These are phyloP conservation scores for Chernovozyma sophiae-reginae DNA, from an alignment of 1,139 yeast genomes.

Conservation along the genomic window DNA sequence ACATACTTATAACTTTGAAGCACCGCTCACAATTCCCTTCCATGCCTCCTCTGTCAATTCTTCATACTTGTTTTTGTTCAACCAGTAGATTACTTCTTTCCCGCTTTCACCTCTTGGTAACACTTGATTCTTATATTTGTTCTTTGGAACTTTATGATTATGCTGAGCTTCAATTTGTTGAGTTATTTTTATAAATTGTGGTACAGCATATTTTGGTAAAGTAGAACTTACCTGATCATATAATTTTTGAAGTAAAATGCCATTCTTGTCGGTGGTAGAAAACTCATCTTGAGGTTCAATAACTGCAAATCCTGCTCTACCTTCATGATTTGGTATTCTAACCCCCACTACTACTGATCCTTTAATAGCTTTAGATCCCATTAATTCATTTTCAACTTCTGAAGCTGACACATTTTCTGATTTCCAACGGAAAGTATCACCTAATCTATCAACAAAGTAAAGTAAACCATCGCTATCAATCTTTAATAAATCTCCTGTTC, in stretches of 20 bases:
- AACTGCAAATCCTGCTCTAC: conserved; percentile 90
- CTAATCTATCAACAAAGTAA: conserved; percentile 88
- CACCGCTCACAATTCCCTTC: conserved; percentile 45
- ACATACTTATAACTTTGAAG: conserved; percentile 31
- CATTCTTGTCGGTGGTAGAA: conserved; percentile 17
- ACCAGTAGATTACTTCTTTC: conserved; percentile 65
- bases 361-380: conserved; percentile 51
- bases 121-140: conserved; percentile 67
- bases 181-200: conserved; percentile 73
- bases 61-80: conserved; percentile 52
- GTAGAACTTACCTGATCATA: conserved; percentile 34
- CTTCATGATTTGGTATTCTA: conserved; percentile 82
- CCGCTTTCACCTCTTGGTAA: conserved; percentile 70
- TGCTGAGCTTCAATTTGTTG: conserved; percentile 63
- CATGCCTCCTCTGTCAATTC: conserved; percentile 58
- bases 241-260: conserved; percentile 30
- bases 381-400: conserved; percentile 77
- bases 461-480: conserved; percentile 66
- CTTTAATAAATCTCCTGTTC: conserved; percentile 81
- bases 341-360: conserved; percentile 90
- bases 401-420: conserved; percentile 93
- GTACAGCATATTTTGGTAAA: conserved; percentile 86
- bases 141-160: conserved; percentile 85
- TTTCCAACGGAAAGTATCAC: conserved; percentile 97
- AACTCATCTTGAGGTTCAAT: conserved; percentile 48